Conservation (phyloP, 106 monocot genomes). For the Iris macrosiphon region DNA sequence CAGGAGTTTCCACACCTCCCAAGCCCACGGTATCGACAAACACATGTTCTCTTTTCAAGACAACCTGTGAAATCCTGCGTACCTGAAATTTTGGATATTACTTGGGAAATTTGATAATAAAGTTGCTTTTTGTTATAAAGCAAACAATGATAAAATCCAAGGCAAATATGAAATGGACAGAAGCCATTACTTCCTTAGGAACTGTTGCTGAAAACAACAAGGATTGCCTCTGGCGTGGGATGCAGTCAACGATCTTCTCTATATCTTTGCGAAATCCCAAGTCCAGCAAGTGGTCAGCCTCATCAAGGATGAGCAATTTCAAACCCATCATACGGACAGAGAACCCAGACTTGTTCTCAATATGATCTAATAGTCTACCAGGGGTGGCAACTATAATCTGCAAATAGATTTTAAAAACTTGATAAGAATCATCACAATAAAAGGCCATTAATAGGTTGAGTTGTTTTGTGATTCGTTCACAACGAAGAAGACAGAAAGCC, state of each 20-base stretch:
- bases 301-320: slow-evolving; percentile 86
- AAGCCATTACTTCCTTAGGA: slow-evolving; percentile 64
- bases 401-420: slow-evolving; percentile 9
- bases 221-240: slow-evolving; percentile 87
- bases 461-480: too few relatives aligned
- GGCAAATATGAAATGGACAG: not conserved
- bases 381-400: slow-evolving; percentile 99
- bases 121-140: not conserved
- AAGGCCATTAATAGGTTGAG: too few relatives aligned
- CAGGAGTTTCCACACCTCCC: slow-evolving; percentile 57
- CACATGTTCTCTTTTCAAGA: slow-evolving; percentile 78
- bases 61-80: slow-evolving; percentile 83
- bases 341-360: slow-evolving; percentile 89
- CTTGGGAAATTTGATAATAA: not conserved
- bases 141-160: not conserved
- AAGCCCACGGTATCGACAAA: slow-evolving; percentile 84
- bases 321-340: slow-evolving; percentile 87
- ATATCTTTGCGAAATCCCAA: slow-evolving; percentile 95
- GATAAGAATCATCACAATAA: too few relatives aligned
- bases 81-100: slow-evolving; percentile 42
- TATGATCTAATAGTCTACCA: slow-evolving; percentile 92
- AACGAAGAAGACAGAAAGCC: too few relatives aligned
- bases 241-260: slow-evolving; percentile 89
- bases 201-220: slow-evolving; percentile 87
- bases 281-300: slow-evolving; percentile 89